phyloP scores from a whole-genome alignment of 192 early-diverging fungal species.

The Globomyces pollinis-pini region DNA sequence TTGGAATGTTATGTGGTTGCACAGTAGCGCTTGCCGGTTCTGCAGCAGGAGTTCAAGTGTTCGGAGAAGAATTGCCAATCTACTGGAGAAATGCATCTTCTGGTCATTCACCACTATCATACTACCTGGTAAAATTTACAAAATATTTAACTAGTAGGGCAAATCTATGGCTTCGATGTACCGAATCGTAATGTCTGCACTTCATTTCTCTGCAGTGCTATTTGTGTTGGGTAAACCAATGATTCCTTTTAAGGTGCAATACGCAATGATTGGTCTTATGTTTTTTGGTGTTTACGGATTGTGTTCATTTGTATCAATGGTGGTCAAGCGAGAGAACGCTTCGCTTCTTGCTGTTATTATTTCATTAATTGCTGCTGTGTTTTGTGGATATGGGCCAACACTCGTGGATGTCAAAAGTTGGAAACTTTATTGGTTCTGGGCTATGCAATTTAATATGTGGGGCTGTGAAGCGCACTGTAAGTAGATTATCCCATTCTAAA shows the following conservation, averaged over 20 bases:
- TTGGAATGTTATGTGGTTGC: constrained; percentile 14
- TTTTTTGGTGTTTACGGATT: constrained; percentile 26
- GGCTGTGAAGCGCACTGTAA: not conserved
- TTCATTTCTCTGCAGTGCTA: constrained; percentile 19
- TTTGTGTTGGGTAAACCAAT: constrained; percentile 18
- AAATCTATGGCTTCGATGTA: constrained; percentile 14
- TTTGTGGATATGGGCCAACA: constrained; percentile 18
- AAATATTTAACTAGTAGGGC: no score
- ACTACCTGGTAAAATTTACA: no score
- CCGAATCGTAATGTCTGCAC: constrained; percentile 12
- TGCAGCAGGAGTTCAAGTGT: constrained; percentile 24
- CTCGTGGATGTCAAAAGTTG: constrained; percentile 15
- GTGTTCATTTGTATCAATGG: constrained; percentile 17
- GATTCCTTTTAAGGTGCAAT: constrained; percentile 11
- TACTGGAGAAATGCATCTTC: constrained; percentile 28
- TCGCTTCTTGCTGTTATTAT: constrained; percentile 19
- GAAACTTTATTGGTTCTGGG: constrained; percentile 12
- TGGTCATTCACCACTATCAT: constrained; percentile 17
- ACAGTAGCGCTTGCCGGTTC: constrained; percentile 19
- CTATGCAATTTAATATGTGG: not conserved
- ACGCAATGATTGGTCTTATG: constrained; percentile 12
- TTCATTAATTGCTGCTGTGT: constrained; percentile 15
- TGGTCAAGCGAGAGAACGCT: constrained; percentile 23
- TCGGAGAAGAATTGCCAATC: constrained; percentile 21
- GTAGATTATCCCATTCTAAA: constrained; percentile 11